Base-by-base conservation (phyloP, 441 rosid species). In the Adansonia madagascariensis region DNA sequence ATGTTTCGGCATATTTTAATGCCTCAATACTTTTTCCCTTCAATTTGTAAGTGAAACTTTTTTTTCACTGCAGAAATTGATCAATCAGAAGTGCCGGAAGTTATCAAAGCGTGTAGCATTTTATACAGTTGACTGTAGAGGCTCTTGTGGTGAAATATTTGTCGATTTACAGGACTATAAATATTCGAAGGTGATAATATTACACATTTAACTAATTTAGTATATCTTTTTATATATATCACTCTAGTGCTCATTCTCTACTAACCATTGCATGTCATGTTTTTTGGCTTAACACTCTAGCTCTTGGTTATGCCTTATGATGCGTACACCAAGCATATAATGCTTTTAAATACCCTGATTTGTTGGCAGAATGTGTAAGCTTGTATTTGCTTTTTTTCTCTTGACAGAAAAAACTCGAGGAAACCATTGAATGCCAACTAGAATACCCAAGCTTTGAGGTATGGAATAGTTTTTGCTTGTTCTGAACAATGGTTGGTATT, bases 401-500 rank as follows among this genome's bases (percentile, higher is more conserved):
- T 78, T 87, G 61, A 74, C 98, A 92, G 94, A 91, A 89, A 87
- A 85, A 82, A 74, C 74, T 17, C 11, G 94, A 92, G 66, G 94
- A 85, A 83, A 84, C 87, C 17, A 50, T 82, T 69, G 93, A 89
- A 70, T 83, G 88, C 41, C 85, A 84, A 79, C 63, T 91, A 63
- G 74, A 80, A 9, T 92, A 86, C 85, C 89, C 91, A n/a, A 91
- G 95, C 78, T 88, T 92, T 84, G 91, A 92, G 97, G 98, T 94
- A 86, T 46, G 39, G 10, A 41, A 61, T 70, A 50, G 43, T 71
- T 73, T 56, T 17, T 15, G 47, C 27, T 68, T 7, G 49, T 53
- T 76, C 0, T 24, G 2, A 6, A 46, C 70, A 49, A 62, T 61
- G 24, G 10, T 57, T 41, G 18, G 20, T 57, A 24, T 43, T 17